Evolutionary conservation across 192 early-diverging fungal species (phyloP), one percentile per base, ranked within the genome.

Genomic region (Rhizophagus clarus): DNA sequence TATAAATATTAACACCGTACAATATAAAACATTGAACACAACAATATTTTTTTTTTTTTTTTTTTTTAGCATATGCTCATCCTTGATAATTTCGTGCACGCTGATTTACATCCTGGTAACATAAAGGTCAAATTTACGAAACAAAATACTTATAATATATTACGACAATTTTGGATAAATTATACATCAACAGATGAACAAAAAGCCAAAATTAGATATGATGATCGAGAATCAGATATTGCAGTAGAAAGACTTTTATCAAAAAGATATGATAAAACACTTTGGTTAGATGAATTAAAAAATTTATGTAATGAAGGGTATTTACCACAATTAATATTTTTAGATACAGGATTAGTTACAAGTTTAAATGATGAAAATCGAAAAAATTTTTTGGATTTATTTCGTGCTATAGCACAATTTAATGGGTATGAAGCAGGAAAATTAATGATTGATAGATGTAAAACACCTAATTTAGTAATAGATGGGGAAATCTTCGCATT

Each of bases 31-130:
- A n/a, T n/a, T n/a, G n/a, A n/a, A n/a, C n/a, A n/a, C 14, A 66
- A 66, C 11, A 66, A 66, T 28, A 66, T 14, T 29, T 28, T 66
- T 37, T 64, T 68, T 6, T 28, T 22, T 4, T 7, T 45, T 49
- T 29, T 24, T 63, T 32, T 62, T 28, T 81, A 93, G 87, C 89
- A 93, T 45, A 99, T 99, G 97, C 88, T 99, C 0, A 94, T 97
- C 42, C 86, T 94, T 63, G 95, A 97, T 85, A 99, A 99, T 83
- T 96, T 97, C 87, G 90, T 95, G 29, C 97, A 99, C 80, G 93
- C 95, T 6, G 97, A 98, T 83, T 79, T 98, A 74, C 97, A 99
- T 72, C 96, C 96, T 22, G 97, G 96, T 45, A 99, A 99, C 80
- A 97, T 98, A 63, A 83, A 96, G 81, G 89, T 99, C 1, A 90